phyloP scores from a whole-genome alignment of 1,284 basidiomycete genomes.

The Leccinum griseonigrum region DNA sequence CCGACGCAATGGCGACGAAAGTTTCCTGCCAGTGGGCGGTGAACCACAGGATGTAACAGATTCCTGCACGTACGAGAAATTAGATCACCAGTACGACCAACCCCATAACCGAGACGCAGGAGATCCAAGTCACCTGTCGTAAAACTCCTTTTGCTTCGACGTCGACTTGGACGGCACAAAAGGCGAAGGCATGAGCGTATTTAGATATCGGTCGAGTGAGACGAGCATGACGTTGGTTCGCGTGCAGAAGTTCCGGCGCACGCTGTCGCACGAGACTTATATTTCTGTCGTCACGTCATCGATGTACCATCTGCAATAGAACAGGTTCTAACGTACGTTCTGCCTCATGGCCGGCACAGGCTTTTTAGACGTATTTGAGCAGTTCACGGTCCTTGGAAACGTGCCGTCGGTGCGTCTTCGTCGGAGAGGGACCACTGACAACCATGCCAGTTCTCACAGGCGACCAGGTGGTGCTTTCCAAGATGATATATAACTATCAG shows the following conservation, averaged over 20 bases:
- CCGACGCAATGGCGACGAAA: neutral
- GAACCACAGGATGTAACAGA: neutral
- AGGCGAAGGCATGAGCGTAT: constrained; percentile 80
- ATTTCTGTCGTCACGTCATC: constrained; percentile 41
- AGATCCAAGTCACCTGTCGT: constrained; percentile 68
- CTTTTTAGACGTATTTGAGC: constrained; percentile 64
- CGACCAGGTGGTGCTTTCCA: constrained; percentile 5
- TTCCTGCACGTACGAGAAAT: too few species aligned
- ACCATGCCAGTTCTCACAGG: constrained; percentile 21
- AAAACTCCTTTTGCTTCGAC: constrained; percentile 54
- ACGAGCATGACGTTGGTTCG: constrained; percentile 85
- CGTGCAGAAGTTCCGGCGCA: constrained; percentile 85
- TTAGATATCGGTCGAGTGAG: constrained; percentile 91
- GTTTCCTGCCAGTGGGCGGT: neutral
- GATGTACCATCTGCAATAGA: neutral
- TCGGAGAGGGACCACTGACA: constrained; percentile 54
- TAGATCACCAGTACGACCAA: constrained; percentile 33
- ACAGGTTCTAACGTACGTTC: constrained; percentile 44
- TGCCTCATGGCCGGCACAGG: constrained; percentile 47
- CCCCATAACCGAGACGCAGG: constrained; percentile 72
- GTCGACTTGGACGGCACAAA: constrained; percentile 73
- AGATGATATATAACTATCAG: neutral
- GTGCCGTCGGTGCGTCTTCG: constrained; percentile 78
- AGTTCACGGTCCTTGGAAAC: constrained; percentile 82
- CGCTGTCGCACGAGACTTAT: constrained; percentile 60